Base-by-base conservation (phyloP, 2,329 filamentous ascomycete genomes). In the Neoarthrinium moseri region DNA sequence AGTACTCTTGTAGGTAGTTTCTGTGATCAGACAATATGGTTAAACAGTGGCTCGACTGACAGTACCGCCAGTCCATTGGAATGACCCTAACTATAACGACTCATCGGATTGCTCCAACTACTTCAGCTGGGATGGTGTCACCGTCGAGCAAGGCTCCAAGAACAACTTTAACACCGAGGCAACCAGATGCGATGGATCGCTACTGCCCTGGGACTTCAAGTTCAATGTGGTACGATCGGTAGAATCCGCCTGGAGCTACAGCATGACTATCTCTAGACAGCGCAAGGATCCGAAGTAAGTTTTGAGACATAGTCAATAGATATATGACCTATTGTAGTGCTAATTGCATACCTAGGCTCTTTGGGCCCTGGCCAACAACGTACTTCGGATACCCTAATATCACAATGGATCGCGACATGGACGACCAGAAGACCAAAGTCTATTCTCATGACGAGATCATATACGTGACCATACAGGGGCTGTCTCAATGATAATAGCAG, bases 111-210 rank as follows among this genome's bases (percentile, higher is more conserved):
- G 57, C 48, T 34, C 49, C 8, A 45, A 49, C 22, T 26, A 32
- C 11, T 59, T 57, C 55, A n/a, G 49, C 15, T 60, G 57, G 57
- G 56, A 60, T 42, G 55, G 57, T 30, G 20, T 53, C 26, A 49
- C 52, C 3, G 32, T 45, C 5, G 23, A 45, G 11, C 45, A 52
- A 8, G 56, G 57, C 13, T 27, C 74, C 69, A 2, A 51, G 51
- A 33, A 58, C 46, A 46, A 37, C 22, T 57, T 50, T 18, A 42
- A 41, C 21, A 45, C 18, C 11, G n/a, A 46, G 13, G 47, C 44
- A 34, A 20, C 36, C 21, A 23, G 51, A 30, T 53, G 51, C 51
- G 21, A 39, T 13, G n/a, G n/a, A n/a, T 10, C n/a, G 5, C 36
- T n/a, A 26, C 32, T 46, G 5, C 17, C n/a, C 6, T 49, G 47